A percentile compares a stretch with the other conserved stretches of the same genome.
Evolutionary conservation across 441 rosid genomes (phyloP).

Genomic region (Mallotus repandus): DNA sequence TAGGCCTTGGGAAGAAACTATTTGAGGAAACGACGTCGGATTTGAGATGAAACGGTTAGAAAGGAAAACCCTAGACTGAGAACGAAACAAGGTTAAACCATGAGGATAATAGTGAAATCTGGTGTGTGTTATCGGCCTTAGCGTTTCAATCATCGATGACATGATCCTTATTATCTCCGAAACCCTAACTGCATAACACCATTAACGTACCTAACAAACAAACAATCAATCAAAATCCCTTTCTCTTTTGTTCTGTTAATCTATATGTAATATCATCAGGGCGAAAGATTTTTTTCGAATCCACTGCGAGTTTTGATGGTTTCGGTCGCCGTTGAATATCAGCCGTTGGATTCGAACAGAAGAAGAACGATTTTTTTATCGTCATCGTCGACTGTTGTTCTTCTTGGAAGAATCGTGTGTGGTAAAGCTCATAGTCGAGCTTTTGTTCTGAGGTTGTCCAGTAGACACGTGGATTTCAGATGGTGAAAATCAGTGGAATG

Average conservation of each 20-base stretch:
- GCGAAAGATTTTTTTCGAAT: background rate
- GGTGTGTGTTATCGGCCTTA: slow-evolving; percentile 40
- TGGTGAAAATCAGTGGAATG: background rate
- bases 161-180: slow-evolving; percentile 20
- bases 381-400: background rate
- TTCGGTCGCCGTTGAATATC: slow-evolving; percentile 11
- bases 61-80: slow-evolving; percentile 42
- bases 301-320: background rate
- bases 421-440: background rate
- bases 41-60: slow-evolving; percentile 33
- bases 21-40: slow-evolving; percentile 30
- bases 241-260: background rate
- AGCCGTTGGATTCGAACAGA: slow-evolving; percentile 39
- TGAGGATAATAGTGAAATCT: slow-evolving; percentile 16
- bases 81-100: slow-evolving; percentile 27
- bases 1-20: slow-evolving; percentile 12
- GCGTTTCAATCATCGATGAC: slow-evolving; percentile 48
- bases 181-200: slow-evolving; percentile 7
- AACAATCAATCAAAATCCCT: too few species aligned
- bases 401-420: background rate
- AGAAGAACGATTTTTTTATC: background rate
- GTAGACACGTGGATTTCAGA: background rate
- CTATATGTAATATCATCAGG: background rate
- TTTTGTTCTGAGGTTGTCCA: background rate
- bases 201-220: background rate